Evolutionary conservation across 306 rosid species (phyloP).

Genomic region (Casuarina glauca): DNA sequence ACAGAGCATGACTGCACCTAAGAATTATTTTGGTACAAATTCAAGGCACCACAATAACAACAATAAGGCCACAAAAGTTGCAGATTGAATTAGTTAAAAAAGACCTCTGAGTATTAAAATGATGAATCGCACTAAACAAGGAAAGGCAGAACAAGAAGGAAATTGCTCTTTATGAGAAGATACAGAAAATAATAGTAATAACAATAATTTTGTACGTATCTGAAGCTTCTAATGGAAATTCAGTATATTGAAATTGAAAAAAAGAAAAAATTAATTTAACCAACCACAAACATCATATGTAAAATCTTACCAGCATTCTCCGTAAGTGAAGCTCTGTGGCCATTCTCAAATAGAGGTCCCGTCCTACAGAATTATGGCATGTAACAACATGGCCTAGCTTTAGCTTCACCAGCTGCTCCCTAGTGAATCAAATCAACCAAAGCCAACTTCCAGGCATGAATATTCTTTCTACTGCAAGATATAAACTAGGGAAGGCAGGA

Average conservation of each 20-base stretch:
- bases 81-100: background rate
- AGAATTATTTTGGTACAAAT: background rate
- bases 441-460: slow-evolving; percentile 25
- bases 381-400: slow-evolving; percentile 97
- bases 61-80: background rate
- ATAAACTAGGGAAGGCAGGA: background rate
- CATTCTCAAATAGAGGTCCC: slow-evolving; percentile 93
- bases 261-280: background rate
- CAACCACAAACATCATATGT: background rate
- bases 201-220: no score
- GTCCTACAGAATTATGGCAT: slow-evolving; percentile 85
- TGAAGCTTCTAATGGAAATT: no score
- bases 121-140: background rate
- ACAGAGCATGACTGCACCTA: background rate
- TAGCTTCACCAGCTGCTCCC: slow-evolving; percentile 99
- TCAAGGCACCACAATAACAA: background rate
- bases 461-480: slow-evolving; percentile 2
- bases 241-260: background rate
- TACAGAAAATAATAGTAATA: background rate
- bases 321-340: slow-evolving; percentile 95
- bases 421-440: slow-evolving; percentile 52
- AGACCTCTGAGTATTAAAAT: background rate
- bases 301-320: slow-evolving; percentile 90
- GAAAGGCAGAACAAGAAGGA: background rate
- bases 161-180: background rate